Base-by-base conservation (phyloP, 495 filamentous ascomycete species). In the Hypomontagnella monticulosa region DNA sequence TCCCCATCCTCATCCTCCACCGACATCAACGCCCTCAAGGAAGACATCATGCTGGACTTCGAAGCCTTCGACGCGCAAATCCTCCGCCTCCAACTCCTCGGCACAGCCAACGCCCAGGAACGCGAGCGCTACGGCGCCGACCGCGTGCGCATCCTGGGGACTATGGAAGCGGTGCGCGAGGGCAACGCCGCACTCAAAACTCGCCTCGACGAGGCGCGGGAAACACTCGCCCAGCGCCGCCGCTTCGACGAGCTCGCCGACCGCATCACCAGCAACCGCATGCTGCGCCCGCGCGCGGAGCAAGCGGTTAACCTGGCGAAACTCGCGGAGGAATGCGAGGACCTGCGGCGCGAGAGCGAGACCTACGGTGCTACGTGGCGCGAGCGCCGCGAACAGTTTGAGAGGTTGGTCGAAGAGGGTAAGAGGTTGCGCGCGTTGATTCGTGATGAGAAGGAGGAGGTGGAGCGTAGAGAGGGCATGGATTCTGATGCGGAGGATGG, bases 401-500 rank as follows among this genome's bases (percentile, higher is more conserved):
- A 89, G 10, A 82, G 87, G 64, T 95, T 99, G 71, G 91, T 97
- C 58, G 92, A 93, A 37, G 93, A 98, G 80, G 91, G 93, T 4
- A 91, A 90, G 87, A 83, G 91, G 61, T 83, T 98, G 67, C 83
- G 93, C 47, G 85, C 89, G 32, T 78, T 96, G 69, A 98, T 99
- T 66, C 86, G 92, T 40, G 93, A 97, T 75, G 93, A 97, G 81
- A 97, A 97, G 76, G 95, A 98, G 74, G 95, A 97, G 77, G 81
- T 84, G 3, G 85, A 88, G 61, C 74, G 85, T 6, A 78, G 83
- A 20, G 85, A 97, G 73, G 94, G 94, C 27, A 96, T 95, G 70
- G 91, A 90, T 63, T 92, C 91, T 44, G 90, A 84, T 0, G 90
- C 90, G 42, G 90, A 91, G 44, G 90, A 85, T 40, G 88, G 86